Evolutionary conservation across 2,329 filamentous ascomycete genomes (phyloP).

Genomic region (Trichoderma hamatum): DNA sequence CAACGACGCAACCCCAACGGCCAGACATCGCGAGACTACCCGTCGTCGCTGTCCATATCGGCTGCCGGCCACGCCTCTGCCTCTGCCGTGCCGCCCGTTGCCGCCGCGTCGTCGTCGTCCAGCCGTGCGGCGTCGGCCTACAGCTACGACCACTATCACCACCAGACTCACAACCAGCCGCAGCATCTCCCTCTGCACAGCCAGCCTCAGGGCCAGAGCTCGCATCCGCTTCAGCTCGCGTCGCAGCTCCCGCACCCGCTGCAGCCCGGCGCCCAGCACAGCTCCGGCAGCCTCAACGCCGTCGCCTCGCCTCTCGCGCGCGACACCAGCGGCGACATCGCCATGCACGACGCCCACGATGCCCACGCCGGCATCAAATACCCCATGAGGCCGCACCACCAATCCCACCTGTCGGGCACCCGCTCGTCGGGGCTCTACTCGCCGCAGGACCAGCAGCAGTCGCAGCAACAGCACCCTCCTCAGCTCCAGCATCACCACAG

Average conservation of each 20-base stretch:
- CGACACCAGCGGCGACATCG: constrained; percentile 74
- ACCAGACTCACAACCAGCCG: constrained; percentile 24
- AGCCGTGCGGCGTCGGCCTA: neutral
- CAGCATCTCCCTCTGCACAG: neutral
- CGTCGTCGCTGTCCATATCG: constrained; percentile 31
- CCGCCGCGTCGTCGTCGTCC: constrained; percentile 4
- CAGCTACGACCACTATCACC: constrained; percentile 20
- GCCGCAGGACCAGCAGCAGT: constrained; percentile 49
- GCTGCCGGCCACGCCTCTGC: constrained; percentile 8
- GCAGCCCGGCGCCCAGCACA: constrained; percentile 52
- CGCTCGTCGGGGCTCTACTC: constrained; percentile 68
- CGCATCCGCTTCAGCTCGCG: neutral
- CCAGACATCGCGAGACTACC: constrained; percentile 53
- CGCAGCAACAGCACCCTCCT: neutral
- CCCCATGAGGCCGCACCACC: constrained; percentile 75
- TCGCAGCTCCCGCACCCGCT: constrained; percentile 47
- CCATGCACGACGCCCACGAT: constrained; percentile 86
- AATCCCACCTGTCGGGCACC: constrained; percentile 66
- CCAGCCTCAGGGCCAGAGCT: neutral
- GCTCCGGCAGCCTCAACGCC: constrained; percentile 51
- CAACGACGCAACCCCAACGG: constrained; percentile 63
- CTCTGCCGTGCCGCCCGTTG: constrained; percentile 31
- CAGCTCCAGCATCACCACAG: neutral
- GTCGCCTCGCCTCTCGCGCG: constrained; percentile 64
- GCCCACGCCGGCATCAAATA: constrained; percentile 87